Percentiles rank a stretch among this genome's conserved stretches.
phyloP scores from a whole-genome alignment of 2,329 filamentous ascomycete genomes.

The Diplodia corticola region DNA sequence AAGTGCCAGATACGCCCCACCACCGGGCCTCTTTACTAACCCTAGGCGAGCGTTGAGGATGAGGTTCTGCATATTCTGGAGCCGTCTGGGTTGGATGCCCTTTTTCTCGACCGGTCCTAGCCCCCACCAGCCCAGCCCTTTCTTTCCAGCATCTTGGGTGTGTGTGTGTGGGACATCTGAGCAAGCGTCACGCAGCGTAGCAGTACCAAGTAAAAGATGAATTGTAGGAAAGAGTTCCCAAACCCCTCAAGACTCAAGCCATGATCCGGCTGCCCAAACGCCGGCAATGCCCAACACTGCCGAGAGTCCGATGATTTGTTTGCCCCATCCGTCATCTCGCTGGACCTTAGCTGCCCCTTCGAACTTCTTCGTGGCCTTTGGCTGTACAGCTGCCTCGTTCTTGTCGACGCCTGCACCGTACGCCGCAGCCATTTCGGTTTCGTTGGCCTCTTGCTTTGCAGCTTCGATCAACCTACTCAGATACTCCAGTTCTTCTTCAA shows the following conservation, averaged over 20 bases:
- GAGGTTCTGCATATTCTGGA: not conserved
- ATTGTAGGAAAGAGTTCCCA: not conserved
- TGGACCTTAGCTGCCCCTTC: constrained; percentile 40
- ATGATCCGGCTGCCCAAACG: constrained; percentile 44
- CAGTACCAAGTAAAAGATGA: not conserved
- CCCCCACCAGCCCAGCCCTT: no score
- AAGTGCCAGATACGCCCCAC: not conserved
- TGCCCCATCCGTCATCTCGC: constrained; percentile 41
- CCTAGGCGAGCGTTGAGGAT: not conserved
- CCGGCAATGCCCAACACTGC: constrained; percentile 42
- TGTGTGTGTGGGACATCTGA: not conserved
- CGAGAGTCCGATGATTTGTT: constrained; percentile 42
- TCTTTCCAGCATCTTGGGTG: not conserved
- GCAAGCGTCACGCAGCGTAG: not conserved
- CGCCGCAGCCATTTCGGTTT: constrained; percentile 30
- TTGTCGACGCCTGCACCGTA: constrained; percentile 30
- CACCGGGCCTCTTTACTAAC: not conserved
- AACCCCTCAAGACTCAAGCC: constrained; percentile 32
- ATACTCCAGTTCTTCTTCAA: constrained; percentile 72
- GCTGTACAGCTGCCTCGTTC: constrained; percentile 19
- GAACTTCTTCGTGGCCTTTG: constrained; percentile 28
- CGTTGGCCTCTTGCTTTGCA: constrained; percentile 44
- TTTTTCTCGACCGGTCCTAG: not conserved
- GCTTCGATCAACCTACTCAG: constrained; percentile 64
- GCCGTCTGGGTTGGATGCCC: not conserved